phyloP scores from a whole-genome alignment of 1,284 basidiomycete genomes.

The Moesziomyces aphidis region DNA sequence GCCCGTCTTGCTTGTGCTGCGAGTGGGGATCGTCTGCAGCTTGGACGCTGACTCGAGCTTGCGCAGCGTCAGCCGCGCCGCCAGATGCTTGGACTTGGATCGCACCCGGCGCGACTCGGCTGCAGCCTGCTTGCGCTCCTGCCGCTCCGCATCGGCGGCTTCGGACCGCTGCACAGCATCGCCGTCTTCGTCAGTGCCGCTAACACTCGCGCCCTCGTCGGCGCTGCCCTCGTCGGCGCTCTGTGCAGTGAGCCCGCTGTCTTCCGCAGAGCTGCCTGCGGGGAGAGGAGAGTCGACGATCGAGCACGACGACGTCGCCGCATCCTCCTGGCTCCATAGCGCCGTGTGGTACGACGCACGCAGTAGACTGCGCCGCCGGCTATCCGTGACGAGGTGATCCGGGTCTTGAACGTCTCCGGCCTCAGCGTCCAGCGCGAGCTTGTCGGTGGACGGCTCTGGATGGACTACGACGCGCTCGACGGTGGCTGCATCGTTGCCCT shows the following conservation, averaged over 20 bases:
- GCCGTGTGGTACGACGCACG: conserved; percentile 47
- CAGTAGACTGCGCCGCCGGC: conserved; percentile 8
- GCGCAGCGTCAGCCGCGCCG: conserved; percentile 15
- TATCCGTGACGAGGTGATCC: neutral
- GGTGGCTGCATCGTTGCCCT: neutral
- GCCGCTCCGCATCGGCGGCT: no score
- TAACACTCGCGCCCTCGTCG: neutral
- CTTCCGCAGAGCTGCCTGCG: conserved; percentile 4
- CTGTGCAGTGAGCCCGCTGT: neutral
- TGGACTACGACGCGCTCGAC: neutral
- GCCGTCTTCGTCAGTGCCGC: neutral
- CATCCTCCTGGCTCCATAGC: conserved; percentile 34
- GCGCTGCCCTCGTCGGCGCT: neutral
- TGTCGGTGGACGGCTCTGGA: neutral
- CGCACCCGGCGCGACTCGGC: neutral
- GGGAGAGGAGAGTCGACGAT: neutral
- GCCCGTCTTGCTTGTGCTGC: conserved; percentile 8
- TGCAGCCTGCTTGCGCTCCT: neutral
- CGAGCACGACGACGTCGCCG: conserved; percentile 2
- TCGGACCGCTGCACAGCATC: neutral
- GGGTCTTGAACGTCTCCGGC: neutral
- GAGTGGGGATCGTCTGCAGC: conserved; percentile 2
- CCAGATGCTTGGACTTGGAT: conserved; percentile 20
- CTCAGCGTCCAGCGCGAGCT: neutral
- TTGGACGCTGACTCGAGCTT: conserved; percentile 21